phyloP scores from a whole-genome alignment of 2,329 filamentous ascomycete genomes.

The Diaporthe caulivora region DNA sequence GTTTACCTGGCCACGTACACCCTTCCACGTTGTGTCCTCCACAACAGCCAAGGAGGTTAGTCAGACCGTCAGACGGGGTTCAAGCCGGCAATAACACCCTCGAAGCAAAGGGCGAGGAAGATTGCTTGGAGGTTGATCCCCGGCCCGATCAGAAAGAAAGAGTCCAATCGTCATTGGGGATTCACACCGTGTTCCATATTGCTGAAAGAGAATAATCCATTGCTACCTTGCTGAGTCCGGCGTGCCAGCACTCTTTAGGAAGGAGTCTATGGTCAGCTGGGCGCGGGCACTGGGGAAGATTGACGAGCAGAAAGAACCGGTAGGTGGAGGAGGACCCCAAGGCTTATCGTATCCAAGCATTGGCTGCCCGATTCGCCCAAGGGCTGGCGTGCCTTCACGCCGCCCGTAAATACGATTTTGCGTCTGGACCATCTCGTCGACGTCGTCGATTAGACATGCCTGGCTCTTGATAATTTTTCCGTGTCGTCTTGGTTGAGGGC shows the following conservation, averaged over 20 bases:
- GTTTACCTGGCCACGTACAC: background rate
- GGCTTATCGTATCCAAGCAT: conserved; percentile 19
- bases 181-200: background rate
- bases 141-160: conserved; percentile 14
- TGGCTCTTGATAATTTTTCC: background rate
- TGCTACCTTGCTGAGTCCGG: conserved; percentile 16
- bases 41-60: background rate
- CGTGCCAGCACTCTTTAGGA: conserved; percentile 24
- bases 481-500: background rate
- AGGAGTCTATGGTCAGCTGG: conserved; percentile 31
- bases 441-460: conserved; percentile 10
- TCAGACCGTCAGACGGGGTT: background rate
- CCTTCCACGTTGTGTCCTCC: background rate
- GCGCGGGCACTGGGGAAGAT: background rate
- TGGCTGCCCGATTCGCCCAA: conserved; percentile 11
- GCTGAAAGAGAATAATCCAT: background rate
- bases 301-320: background rate
- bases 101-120: background rate
- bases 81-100: background rate
- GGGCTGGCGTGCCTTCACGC: background rate
- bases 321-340: background rate
- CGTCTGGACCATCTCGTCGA: background rate
- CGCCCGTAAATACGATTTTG: background rate
- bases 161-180: conserved; percentile 27
- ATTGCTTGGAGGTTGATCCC: background rate